A percentile compares a stretch with the other conserved stretches of the same genome.
phyloP scores from a whole-genome alignment of 2,329 filamentous ascomycete species.

The Exophiala sp. region DNA sequence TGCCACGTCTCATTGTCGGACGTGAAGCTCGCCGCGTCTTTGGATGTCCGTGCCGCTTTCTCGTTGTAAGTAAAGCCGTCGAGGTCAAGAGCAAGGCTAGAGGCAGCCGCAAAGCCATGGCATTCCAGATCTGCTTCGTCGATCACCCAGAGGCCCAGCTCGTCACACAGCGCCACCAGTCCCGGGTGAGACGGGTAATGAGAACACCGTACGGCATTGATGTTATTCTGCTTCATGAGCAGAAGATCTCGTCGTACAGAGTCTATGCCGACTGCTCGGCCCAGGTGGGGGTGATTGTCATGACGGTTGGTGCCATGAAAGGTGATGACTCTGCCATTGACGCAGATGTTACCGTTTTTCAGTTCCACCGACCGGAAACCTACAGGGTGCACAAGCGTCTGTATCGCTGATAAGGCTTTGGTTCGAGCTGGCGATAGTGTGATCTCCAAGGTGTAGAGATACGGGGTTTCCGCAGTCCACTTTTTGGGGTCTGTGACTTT shows the following conservation, averaged over 20 bases:
- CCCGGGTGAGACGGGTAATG: conserved; percentile 57
- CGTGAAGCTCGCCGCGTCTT: conserved; percentile 30
- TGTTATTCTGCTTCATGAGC: conserved; percentile 64
- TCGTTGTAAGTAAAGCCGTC: background rate
- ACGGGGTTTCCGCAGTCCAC: conserved; percentile 59
- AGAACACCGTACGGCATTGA: conserved; percentile 63
- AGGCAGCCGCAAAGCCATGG: conserved; percentile 31
- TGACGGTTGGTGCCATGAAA: conserved; percentile 63
- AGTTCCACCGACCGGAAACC: conserved; percentile 62
- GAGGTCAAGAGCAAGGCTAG: background rate
- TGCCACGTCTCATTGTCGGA: conserved; percentile 38
- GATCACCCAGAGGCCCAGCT: conserved; percentile 36
- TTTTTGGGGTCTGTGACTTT: conserved; percentile 52
- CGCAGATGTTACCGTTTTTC: conserved; percentile 42
- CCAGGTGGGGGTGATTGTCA: conserved; percentile 61
- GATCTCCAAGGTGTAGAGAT: conserved; percentile 8
- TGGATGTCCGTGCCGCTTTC: conserved; percentile 13
- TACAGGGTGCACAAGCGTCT: conserved; percentile 46
- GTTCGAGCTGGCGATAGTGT: background rate
- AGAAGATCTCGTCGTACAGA: conserved; percentile 58
- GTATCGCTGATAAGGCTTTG: conserved; percentile 35
- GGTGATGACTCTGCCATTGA: conserved; percentile 58
- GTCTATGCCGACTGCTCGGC: conserved; percentile 57
- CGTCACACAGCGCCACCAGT: conserved; percentile 33
- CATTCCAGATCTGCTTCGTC: conserved; percentile 38